Base-by-base conservation (phyloP, 2,329 filamentous ascomycete genomes). In the Apiospora kogelbergensis region DNA sequence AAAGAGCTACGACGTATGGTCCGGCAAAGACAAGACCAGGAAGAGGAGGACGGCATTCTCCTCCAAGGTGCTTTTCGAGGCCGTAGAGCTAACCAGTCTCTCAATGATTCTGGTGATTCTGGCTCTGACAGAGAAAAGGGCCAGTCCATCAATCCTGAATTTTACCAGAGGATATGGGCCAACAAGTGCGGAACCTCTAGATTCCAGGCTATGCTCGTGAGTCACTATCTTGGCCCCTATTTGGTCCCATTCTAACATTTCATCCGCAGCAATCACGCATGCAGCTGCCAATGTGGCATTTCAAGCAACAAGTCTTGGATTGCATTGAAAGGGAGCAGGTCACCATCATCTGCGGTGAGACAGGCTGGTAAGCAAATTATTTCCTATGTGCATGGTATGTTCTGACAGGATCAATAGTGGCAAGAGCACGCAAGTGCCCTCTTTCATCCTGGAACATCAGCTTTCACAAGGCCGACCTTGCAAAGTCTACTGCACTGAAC, bases 351-450 rank as follows among this genome's bases (percentile, higher is more conserved):
- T 98, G 95, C 78, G 96, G 96, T 78, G 96, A 99, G 81, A 99
- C 96, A 2, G 96, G 96, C 73, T 98, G 92, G 86, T 88, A 83
- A 74, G 80, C 70, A 17, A 7, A 42, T 15, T 13, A 17, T 30
- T 40, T 17, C 46, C 26, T 46, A 48, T 57, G 17, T 17, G 65
- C 66, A 67, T 64, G 57, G 64, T 46, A 60, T 64, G 7, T 57
- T 67, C 74, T 82, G 66, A 68, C 41, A 15, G 11, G 15, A 15
- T 40, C 11, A 3, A 72, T 66, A 85, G 91, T 78, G 96, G 96
- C 72, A 99, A 99, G 84, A 98, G 94, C 80, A 99, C 96, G 0
- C 96, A 99, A 76, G 92, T 98, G n/a, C 96, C 96, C 6, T 91
- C 95, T 0, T 98, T 97, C 77, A 88, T 99, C 67, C 84, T 99